Evolutionary conservation across 192 early-diverging fungal species (phyloP).

Genomic region (Pecoramyces ruminantium): DNA sequence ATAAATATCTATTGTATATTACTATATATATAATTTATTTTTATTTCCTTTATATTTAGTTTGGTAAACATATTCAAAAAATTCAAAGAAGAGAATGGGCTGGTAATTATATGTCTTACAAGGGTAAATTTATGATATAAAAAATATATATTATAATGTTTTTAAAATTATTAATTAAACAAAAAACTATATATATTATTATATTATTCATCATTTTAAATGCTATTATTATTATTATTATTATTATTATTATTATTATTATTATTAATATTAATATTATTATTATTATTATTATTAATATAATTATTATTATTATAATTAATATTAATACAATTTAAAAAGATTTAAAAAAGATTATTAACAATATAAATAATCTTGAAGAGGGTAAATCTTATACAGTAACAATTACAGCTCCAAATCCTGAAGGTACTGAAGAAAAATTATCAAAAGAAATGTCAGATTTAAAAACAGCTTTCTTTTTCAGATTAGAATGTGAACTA

Average conservation of each 20-base stretch:
- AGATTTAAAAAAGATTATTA: not conserved
- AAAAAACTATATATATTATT: too few species aligned
- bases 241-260: too few species aligned
- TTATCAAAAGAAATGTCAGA: conserved; percentile 35
- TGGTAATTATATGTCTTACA: not conserved
- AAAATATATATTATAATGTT: too few species aligned
- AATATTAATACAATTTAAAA: not conserved
- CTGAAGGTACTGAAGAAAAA: not conserved
- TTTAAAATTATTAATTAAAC: too few species aligned
- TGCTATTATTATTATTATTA: too few species aligned
- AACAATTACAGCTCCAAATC: not conserved
- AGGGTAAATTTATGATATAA: not conserved
- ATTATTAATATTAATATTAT: too few species aligned
- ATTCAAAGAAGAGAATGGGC: not conserved
- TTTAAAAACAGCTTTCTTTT: conserved; percentile 92
- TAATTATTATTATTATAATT: too few species aligned
- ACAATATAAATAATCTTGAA: not conserved
- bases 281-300: too few species aligned
- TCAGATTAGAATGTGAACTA: conserved; percentile 89
- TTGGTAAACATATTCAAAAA: not conserved
- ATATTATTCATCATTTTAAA: too few species aligned
- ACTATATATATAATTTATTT: too few species aligned
- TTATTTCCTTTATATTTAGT: not conserved
- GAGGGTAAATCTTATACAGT: not conserved
- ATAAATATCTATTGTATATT: too few species aligned